These are phyloP conservation scores for Aureobasidium pullulans DNA, from an alignment of 2,329 filamentous ascomycete genomes.

Conservation along the genomic window DNA sequence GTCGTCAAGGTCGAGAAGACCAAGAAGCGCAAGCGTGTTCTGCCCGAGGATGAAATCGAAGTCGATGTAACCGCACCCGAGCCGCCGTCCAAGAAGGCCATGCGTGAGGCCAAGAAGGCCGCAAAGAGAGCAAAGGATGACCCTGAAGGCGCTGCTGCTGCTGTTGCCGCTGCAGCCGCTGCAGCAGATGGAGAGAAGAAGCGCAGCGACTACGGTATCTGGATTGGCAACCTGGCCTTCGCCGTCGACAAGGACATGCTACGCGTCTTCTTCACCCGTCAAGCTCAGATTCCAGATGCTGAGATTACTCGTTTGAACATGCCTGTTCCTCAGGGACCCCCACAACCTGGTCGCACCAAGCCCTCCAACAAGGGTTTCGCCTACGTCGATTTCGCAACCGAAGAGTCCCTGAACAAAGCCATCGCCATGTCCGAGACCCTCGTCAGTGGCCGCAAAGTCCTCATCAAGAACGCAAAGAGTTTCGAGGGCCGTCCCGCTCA, in stretches of 20 bases:
- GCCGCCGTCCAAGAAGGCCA: constrained; percentile 88
- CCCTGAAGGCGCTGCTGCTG: constrained; percentile 11
- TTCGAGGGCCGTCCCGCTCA: constrained; percentile 85
- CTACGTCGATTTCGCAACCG: constrained; percentile 80
- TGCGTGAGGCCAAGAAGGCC: constrained; percentile 77
- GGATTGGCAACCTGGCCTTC: constrained; percentile 96
- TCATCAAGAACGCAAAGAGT: constrained; percentile 88
- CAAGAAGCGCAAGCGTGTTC: constrained; percentile 62
- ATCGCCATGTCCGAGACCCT: constrained; percentile 80
- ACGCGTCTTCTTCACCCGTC: constrained; percentile 69
- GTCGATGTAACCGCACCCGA: constrained; percentile 86
- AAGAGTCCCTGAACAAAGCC: constrained; percentile 64
- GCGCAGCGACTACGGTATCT: constrained; percentile 77
- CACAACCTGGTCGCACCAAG: constrained; percentile 29
- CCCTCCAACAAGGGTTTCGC: constrained; percentile 86
- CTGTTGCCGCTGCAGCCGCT: constrained; percentile 6
- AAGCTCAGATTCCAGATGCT: constrained; percentile 50
- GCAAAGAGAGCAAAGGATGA: constrained; percentile 16
- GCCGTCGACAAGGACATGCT: constrained; percentile 66
- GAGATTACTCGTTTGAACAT: constrained; percentile 81
- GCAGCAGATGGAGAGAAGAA: constrained; percentile 27
- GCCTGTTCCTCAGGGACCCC: constrained; percentile 49
- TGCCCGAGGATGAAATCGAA: constrained; percentile 64
- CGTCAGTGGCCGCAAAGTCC: constrained; percentile 65
- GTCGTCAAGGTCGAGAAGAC: constrained; percentile 9